A percentile compares a stretch with the other conserved stretches of the same genome.
phyloP scores from a whole-genome alignment of 441 rosid species.

The Melastoma candidum region DNA sequence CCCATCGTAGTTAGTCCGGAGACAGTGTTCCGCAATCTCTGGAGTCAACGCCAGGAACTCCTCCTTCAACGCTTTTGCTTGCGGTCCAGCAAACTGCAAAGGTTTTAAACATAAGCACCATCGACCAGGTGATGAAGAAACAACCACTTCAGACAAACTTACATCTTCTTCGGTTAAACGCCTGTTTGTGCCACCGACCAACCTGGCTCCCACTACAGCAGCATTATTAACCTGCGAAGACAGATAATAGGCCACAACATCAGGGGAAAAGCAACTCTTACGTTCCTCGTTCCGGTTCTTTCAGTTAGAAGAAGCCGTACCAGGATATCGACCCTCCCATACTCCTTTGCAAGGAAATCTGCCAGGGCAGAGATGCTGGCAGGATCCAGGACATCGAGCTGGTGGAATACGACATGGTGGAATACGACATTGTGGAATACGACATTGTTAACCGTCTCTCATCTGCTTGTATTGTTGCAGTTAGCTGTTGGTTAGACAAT shows the following conservation, averaged over 20 bases:
- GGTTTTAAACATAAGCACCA: too few species aligned
- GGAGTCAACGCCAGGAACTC: neutral
- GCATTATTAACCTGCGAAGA: too few species aligned
- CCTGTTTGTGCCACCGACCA: neutral
- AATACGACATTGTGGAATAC: too few species aligned
- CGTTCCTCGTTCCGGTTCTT: neutral
- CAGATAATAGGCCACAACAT: too few species aligned
- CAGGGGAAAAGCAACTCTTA: neutral
- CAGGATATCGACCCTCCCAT: conserved; percentile 12
- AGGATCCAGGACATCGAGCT: conserved; percentile 3
- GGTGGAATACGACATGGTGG: conserved; percentile 14
- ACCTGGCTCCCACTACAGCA: neutral
- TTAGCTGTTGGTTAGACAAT: too few species aligned
- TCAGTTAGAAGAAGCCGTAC: too few species aligned
- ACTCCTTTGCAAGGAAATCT: conserved; percentile 8
- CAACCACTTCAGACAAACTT: too few species aligned
- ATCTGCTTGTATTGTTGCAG: too few species aligned
- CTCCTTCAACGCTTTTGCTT: conserved; percentile 1
- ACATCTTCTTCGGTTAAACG: neutral
- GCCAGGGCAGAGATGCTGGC: conserved; percentile 2
- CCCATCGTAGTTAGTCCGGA: too few species aligned
- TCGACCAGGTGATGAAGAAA: too few species aligned
- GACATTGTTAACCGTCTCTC: too few species aligned
- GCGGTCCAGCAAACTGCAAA: neutral
- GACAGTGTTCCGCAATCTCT: conserved; percentile 9